These are phyloP conservation scores for Marasmius fiardii DNA, from an alignment of 1,284 basidiomycete genomes.

Conservation along the genomic window DNA sequence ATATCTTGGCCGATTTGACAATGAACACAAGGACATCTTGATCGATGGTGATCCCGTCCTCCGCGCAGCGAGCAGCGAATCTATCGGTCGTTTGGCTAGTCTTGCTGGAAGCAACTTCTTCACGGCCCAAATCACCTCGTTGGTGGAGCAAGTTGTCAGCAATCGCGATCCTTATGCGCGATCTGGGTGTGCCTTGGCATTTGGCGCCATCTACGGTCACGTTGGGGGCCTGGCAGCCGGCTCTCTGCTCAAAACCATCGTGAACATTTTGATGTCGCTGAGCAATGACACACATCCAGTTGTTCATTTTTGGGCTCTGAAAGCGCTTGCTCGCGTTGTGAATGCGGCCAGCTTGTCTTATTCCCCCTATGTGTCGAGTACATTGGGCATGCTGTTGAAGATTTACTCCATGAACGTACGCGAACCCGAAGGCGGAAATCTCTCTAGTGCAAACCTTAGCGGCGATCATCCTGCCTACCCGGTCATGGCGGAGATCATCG, in stretches of 20 bases:
- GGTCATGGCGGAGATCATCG: conserved; percentile 87
- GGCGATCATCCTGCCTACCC: conserved; percentile 93
- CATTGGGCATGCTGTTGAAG: conserved; percentile 89
- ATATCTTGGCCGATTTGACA: conserved; percentile 10
- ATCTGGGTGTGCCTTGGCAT: conserved; percentile 91
- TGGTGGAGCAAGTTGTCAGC: conserved; percentile 95
- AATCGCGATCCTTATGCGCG: conserved; percentile 93
- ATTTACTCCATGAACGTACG: conserved; percentile 91
- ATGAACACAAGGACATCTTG: conserved; percentile 63
- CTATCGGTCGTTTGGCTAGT: conserved; percentile 85
- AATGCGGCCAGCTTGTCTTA: conserved; percentile 93
- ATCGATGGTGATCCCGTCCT: conserved; percentile 80
- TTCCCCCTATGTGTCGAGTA: conserved; percentile 84
- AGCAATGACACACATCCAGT: conserved; percentile 95
- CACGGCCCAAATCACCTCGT: conserved; percentile 84
- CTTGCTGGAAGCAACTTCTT: conserved; percentile 86
- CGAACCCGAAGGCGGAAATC: conserved; percentile 89
- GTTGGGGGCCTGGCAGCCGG: conserved; percentile 94
- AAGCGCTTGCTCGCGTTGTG: conserved; percentile 84
- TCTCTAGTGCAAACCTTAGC: conserved; percentile 81
- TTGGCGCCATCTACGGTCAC: conserved; percentile 91
- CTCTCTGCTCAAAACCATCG: conserved; percentile 92
- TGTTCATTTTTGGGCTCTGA: conserved; percentile 92
- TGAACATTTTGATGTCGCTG: conserved; percentile 94
- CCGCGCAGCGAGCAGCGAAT: conserved; percentile 83